Evolutionary conservation across 2,329 filamentous ascomycete species (phyloP).

Genomic region (Macrophomina phaseolina): DNA sequence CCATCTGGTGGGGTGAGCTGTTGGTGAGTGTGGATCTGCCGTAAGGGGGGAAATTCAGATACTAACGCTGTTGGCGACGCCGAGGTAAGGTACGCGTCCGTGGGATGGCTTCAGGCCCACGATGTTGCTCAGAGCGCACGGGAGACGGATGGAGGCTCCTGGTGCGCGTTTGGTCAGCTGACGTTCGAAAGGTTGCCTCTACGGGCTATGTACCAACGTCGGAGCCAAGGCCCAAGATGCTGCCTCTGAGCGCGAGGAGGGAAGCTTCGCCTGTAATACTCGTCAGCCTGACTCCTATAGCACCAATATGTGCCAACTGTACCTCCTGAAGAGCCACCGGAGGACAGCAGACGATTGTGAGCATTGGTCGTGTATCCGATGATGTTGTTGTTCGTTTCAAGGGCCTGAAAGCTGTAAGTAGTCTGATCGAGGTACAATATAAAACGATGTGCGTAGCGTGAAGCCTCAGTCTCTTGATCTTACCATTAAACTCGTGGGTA

Average conservation of each 20-base stretch:
- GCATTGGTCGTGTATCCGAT: conserved; percentile 65
- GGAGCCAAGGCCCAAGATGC: conserved; percentile 58
- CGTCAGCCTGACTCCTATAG: too few species aligned
- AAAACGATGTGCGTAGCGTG: background rate
- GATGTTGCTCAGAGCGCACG: conserved; percentile 64
- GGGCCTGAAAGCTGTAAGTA: conserved; percentile 28
- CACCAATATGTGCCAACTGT: too few species aligned
- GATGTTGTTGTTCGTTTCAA: conserved; percentile 67
- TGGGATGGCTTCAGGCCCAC: conserved; percentile 62
- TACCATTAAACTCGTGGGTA: conserved; percentile 62
- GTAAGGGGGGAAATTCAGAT: too few species aligned
- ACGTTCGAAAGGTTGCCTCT: conserved; percentile 53
- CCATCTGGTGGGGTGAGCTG: conserved; percentile 46
- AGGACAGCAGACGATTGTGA: conserved; percentile 59
- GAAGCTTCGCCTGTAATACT: conserved; percentile 42
- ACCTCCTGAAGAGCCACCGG: conserved; percentile 62
- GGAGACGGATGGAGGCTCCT: conserved; percentile 61
- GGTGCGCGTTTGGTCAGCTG: conserved; percentile 35
- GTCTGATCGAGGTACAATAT: background rate
- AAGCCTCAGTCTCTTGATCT: conserved; percentile 36
- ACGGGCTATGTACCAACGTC: conserved; percentile 60
- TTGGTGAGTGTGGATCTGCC: too few species aligned
- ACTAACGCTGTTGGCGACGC: conserved; percentile 55
- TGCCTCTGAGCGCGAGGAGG: conserved; percentile 56
- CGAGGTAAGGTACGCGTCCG: conserved; percentile 55